Evolutionary conservation across 257 asterid genomes (phyloP).

Genomic region (Jaltomata sinuosa): DNA sequence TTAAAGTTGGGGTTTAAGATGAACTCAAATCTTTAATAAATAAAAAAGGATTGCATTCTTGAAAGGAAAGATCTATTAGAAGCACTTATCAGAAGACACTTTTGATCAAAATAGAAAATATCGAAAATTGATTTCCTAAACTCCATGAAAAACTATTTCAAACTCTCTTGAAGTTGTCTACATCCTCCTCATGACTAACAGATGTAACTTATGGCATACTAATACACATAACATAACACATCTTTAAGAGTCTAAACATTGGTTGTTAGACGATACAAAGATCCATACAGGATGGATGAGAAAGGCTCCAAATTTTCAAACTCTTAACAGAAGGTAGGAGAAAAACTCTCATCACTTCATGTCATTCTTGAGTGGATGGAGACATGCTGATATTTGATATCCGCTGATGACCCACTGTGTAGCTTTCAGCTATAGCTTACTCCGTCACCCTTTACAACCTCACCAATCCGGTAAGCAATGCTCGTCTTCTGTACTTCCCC

Average conservation of each 20-base stretch:
- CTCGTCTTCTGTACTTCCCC: conserved; percentile 18
- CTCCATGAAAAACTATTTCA: neutral
- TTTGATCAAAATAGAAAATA: neutral
- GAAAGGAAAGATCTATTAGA: neutral
- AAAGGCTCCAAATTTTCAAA: neutral
- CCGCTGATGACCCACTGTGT: neutral
- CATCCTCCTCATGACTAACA: neutral
- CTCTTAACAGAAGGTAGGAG: neutral
- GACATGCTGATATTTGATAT: neutral
- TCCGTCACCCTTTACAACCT: conserved; percentile 57
- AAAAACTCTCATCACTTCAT: neutral
- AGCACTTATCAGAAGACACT: neutral
- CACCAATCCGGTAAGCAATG: conserved; percentile 41
- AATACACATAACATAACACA: neutral
- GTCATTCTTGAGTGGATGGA: neutral
- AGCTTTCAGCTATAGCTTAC: conserved; percentile 36
- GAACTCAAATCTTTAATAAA: no score
- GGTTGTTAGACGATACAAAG: neutral
- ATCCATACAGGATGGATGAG: neutral
- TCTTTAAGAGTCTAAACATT: neutral
- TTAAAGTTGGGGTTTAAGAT: no score
- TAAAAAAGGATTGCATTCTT: neutral
- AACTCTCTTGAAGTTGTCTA: neutral
- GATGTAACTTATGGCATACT: neutral
- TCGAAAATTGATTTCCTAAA: neutral